phyloP scores from a whole-genome alignment of 2,329 filamentous ascomycete genomes.

The Sporothrix globosa region DNA sequence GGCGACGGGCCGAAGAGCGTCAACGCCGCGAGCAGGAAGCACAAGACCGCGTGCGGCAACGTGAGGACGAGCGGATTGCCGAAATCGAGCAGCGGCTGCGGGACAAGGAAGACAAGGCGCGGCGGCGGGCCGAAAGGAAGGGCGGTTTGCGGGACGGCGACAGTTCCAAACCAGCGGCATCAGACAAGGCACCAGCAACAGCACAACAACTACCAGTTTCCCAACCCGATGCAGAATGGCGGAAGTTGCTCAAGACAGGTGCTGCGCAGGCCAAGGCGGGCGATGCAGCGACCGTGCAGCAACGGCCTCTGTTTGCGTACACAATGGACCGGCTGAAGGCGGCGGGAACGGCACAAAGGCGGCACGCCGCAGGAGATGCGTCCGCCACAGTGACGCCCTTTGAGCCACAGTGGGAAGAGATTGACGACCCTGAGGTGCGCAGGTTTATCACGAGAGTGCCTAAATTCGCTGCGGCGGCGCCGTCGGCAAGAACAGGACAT shows the following conservation, averaged over 20 bases:
- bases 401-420: constrained; percentile 36
- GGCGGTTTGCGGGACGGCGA: constrained; percentile 43
- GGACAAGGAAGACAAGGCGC: constrained; percentile 47
- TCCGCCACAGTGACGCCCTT: constrained; percentile 30
- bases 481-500: constrained; percentile 5
- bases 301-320: constrained; percentile 34
- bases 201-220: not conserved
- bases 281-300: constrained; percentile 26
- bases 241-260: constrained; percentile 30
- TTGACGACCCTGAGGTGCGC: constrained; percentile 35
- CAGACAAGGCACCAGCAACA: not conserved
- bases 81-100: constrained; percentile 51
- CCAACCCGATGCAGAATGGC: constrained; percentile 32
- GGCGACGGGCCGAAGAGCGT: constrained; percentile 47
- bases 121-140: constrained; percentile 49
- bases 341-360: constrained; percentile 33
- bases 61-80: constrained; percentile 48
- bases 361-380: constrained; percentile 28
- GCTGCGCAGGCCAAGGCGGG: not conserved
- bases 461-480: constrained; percentile 19
- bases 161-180: constrained; percentile 7
- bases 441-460: constrained; percentile 34
- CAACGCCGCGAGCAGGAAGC: constrained; percentile 49
- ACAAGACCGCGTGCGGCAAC: constrained; percentile 48
- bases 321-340: constrained; percentile 35